Base-by-base conservation (phyloP, 148 eudicot genomes). In the Rhododendron vialii region DNA sequence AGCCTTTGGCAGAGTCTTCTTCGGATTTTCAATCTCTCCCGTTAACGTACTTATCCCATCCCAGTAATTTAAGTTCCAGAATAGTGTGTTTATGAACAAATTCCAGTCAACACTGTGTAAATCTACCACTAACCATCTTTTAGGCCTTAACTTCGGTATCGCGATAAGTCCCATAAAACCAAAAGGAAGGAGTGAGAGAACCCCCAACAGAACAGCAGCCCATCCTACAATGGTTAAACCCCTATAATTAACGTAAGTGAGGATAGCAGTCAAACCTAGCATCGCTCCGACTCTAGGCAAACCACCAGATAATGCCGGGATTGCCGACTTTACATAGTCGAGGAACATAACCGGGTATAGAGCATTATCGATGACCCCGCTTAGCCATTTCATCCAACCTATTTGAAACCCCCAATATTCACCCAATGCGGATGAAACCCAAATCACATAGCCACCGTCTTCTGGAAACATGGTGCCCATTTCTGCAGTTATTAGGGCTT, bases 381-480 rank as follows among this genome's bases (percentile, higher is more conserved):
- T 85, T 5, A 85, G 82, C 86, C 86, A 85, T 85, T 85, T 85
- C 86, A 85, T 77, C 82, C 86, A 85, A 77, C 86, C 86, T 38
- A 35, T 82, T 24, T 85, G 86, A 78, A 85, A 85, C 8, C 86
- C 86, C 86, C 86, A 85, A 59, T 53, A 85, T 30, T 43, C 59
- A 15, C 86, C 83, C 28, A 85, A 78, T 4, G 86, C 83, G 3
- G 83, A 85, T 26, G 86, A 85, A 43, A 85, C 82, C 86, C 86
- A 84, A 51, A 84, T 45, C 33, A 84, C 86, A 28, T 84, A 84
- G 11, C 86, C 86, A 74, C 83, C 82, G 14, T 78, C 75, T 24
- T 85, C 86, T 1, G 86, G 86, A 28, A 85, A 85, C 86, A 85
- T 85, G 86, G 86, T 85, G n/a, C 86, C 74, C 82, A 85, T 77